Conservation (phyloP, 2,329 filamentous ascomycete genomes). For the Raffaelea albimanens region DNA sequence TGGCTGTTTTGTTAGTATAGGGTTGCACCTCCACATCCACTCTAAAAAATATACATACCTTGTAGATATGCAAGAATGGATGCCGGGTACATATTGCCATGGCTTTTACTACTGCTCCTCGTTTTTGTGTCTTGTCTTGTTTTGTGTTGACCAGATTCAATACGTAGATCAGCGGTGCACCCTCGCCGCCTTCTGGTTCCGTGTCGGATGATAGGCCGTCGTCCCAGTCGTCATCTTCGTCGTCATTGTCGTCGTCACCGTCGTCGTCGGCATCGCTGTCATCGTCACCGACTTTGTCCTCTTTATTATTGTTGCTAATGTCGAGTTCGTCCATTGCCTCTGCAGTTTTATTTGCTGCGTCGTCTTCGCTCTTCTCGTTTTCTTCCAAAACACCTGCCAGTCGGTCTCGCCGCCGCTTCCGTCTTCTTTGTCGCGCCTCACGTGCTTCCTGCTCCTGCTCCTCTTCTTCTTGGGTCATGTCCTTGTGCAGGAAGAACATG, state of each 20-base stretch:
- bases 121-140: constrained; percentile 84
- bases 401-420: constrained; percentile 35
- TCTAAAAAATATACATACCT: constrained; percentile 39
- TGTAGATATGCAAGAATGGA: constrained; percentile 97
- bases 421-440: constrained; percentile 39
- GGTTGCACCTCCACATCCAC: background rate
- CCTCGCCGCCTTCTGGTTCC: constrained; percentile 65
- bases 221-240: constrained; percentile 35
- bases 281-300: too few species aligned
- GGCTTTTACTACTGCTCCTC: constrained; percentile 90
- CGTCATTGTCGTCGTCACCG: constrained; percentile 33
- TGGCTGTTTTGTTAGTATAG: constrained; percentile 42
- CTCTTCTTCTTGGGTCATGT: constrained; percentile 75
- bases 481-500: constrained; percentile 97
- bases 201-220: constrained; percentile 46
- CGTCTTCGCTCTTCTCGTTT: constrained; percentile 30
- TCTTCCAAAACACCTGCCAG: constrained; percentile 42
- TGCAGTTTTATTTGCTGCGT: constrained; percentile 23
- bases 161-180: constrained; percentile 90
- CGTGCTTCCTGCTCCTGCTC: constrained; percentile 57
- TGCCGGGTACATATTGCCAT: constrained; percentile 99
- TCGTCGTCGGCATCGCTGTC: constrained; percentile 36
- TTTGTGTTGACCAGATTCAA: constrained; percentile 97
- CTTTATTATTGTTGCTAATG: constrained; percentile 34
- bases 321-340: constrained; percentile 35